These are phyloP conservation scores for Psilocybe subaeruginosa DNA, from an alignment of 768 basidiomycete species.

Conservation along the genomic window DNA sequence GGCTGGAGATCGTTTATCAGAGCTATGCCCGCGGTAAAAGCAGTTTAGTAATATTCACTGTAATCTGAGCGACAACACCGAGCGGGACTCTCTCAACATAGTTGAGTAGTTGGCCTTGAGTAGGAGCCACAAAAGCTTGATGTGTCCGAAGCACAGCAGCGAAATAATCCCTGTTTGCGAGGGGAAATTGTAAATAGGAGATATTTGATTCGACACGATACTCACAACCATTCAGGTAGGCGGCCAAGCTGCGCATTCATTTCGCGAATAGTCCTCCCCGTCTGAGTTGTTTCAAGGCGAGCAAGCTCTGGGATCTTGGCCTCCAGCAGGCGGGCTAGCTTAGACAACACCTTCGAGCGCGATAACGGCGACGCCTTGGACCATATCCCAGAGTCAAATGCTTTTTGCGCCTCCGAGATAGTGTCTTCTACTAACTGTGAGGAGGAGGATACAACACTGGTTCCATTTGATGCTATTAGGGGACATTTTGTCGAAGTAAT, in stretches of 20 bases:
- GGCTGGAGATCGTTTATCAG: slow-evolving; percentile 46
- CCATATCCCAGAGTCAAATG: slow-evolving; percentile 74
- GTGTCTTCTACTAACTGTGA: slow-evolving; percentile 51
- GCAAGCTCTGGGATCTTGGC: slow-evolving; percentile 61
- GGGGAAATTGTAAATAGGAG: background rate
- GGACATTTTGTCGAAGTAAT: background rate
- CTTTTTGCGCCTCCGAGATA: slow-evolving; percentile 56
- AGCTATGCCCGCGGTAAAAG: background rate
- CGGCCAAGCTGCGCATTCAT: slow-evolving; percentile 80
- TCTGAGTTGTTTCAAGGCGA: slow-evolving; percentile 71
- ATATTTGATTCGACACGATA: background rate
- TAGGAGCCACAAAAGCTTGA: slow-evolving; percentile 72
- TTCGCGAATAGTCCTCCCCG: slow-evolving; percentile 81
- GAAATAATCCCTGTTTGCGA: slow-evolving; percentile 65
- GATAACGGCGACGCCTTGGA: slow-evolving; percentile 58
- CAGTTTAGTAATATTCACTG: slow-evolving; percentile 45
- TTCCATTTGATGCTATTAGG: background rate
- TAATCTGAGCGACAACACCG: slow-evolving; percentile 90
- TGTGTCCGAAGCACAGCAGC: slow-evolving; percentile 74
- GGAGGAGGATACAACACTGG: slow-evolving; percentile 61
- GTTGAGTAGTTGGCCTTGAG: slow-evolving; percentile 79
- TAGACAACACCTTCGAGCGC: slow-evolving; percentile 68
- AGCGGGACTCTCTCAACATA: slow-evolving; percentile 80
- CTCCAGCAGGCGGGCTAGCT: slow-evolving; percentile 66
- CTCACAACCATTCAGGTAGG: slow-evolving; percentile 87